Evolutionary conservation across 1,139 yeast species (phyloP).

Genomic region (Magnusiomyces paraingens): DNA sequence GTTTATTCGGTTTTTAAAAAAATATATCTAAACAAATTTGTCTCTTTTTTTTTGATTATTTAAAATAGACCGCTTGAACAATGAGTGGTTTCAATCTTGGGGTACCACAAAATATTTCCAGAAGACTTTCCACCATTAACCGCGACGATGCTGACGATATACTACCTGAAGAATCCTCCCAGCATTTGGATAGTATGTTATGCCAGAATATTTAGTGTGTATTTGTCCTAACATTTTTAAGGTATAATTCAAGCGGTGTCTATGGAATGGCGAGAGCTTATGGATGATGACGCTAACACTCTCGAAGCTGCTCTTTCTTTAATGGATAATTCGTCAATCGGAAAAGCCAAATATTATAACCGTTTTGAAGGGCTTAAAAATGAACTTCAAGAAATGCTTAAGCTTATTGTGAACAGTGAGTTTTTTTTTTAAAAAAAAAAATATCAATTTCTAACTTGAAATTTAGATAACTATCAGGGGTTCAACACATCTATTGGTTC

Average conservation of each 20-base stretch:
- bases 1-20: no score
- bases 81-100: conserved; percentile 3
- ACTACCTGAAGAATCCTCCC: conserved; percentile 2
- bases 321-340: conserved; percentile 81
- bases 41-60: background rate
- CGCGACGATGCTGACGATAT: conserved; percentile 1
- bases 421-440: background rate
- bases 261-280: conserved; percentile 33
- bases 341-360: conserved; percentile 62
- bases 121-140: conserved; percentile 11
- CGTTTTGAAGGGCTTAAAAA: conserved; percentile 54
- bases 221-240: background rate
- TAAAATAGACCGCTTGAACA: background rate
- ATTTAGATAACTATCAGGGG: conserved; percentile 56
- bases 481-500: conserved; percentile 80
- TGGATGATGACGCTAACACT: conserved; percentile 56
- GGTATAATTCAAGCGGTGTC: conserved; percentile 13
- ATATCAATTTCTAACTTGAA: background rate
- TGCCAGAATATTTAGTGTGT: background rate
- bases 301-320: conserved; percentile 76
- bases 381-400: conserved; percentile 49
- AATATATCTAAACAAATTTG: background rate
- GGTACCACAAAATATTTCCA: conserved; percentile 9
- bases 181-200: background rate
- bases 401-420: conserved; percentile 58